phyloP scores from a whole-genome alignment of 108 stramenopile species.

The Discostella pseudostelligera region DNA sequence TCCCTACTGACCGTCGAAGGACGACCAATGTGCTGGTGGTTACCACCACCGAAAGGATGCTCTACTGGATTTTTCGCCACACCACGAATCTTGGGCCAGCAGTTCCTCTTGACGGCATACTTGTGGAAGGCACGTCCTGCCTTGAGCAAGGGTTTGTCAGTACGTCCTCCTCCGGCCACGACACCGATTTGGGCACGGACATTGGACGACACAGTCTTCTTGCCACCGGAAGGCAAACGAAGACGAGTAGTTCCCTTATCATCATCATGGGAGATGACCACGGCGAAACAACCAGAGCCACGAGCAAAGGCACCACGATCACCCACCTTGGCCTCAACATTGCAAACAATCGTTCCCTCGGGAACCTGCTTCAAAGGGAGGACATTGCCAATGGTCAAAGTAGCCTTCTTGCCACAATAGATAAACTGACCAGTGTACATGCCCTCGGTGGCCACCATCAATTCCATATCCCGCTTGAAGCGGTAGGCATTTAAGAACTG shows the following conservation, averaged over 20 bases:
- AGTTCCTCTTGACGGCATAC: slow-evolving; percentile 99
- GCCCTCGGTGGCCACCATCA: slow-evolving; percentile 97
- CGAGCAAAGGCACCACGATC: slow-evolving; percentile 98
- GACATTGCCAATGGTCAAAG: slow-evolving; percentile 95
- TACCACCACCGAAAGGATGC: slow-evolving; percentile 99
- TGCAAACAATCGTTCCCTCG: slow-evolving; percentile 99
- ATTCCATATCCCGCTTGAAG: slow-evolving; percentile 93
- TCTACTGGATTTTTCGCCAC: slow-evolving; percentile 99
- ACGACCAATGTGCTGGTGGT: slow-evolving; percentile 99
- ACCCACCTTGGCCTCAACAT: slow-evolving; percentile 92
- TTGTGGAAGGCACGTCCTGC: slow-evolving; percentile 99
- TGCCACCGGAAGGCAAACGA: slow-evolving; percentile 97
- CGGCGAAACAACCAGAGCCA: slow-evolving; percentile 95
- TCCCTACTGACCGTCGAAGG: slow-evolving; percentile 90
- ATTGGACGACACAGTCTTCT: slow-evolving; percentile 94
- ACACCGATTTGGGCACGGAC: slow-evolving; percentile 98
- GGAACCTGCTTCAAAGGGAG: slow-evolving; percentile 92
- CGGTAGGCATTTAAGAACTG: slow-evolving; percentile 98
- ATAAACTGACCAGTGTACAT: slow-evolving; percentile 99
- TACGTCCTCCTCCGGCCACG: slow-evolving; percentile 99
- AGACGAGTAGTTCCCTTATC: slow-evolving; percentile 99
- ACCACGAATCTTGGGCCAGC: slow-evolving; percentile 99
- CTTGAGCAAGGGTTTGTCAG: slow-evolving; percentile 99
- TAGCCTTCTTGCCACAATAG: slow-evolving; percentile 99
- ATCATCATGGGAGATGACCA: slow-evolving; percentile 98